Percentiles rank a stretch among this genome's conserved stretches.
phyloP scores from a whole-genome alignment of 176 grass and related monocot genomes.

The Carex cristatella region DNA sequence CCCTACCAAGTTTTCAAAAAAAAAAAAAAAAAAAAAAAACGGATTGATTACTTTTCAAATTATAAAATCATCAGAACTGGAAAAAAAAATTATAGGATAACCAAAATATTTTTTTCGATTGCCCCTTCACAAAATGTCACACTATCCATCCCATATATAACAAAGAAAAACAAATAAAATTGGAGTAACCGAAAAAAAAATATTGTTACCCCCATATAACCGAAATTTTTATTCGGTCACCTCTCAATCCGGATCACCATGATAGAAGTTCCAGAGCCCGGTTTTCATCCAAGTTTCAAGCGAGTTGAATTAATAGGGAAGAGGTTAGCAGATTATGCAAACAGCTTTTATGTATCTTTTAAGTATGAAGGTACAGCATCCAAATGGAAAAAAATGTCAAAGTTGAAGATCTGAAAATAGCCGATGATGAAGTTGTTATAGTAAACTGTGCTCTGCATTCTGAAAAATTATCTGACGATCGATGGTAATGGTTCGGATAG shows the following conservation, averaged over 20 bases:
- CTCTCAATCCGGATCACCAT: constrained; percentile 42
- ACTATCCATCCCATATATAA: no score
- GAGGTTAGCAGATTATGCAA: constrained; percentile 48
- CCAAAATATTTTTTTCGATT: no score
- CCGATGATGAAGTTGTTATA: constrained; percentile 46
- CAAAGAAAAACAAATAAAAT: no score
- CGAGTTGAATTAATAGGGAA: constrained; percentile 45
- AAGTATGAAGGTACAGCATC: constrained; percentile 56
- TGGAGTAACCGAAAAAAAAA: no score
- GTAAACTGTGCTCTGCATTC: constrained; percentile 42
- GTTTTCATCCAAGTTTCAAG: constrained; percentile 35
- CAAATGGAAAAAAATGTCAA: constrained; percentile 40
- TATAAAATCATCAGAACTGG: no score
- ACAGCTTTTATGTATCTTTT: constrained; percentile 56
- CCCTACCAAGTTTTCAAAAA: no score
- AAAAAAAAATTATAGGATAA: no score
- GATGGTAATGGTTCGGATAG: constrained; percentile 29
- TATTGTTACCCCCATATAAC: no score
- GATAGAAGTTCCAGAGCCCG: constrained; percentile 39
- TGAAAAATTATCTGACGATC: constrained; percentile 44
- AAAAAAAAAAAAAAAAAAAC: no score
- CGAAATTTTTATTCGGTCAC: no score
- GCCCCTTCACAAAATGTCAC: no score
- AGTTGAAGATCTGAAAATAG: constrained; percentile 43
- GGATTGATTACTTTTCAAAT: no score